These are phyloP conservation scores for Phylloporus sp. DNA, from an alignment of 768 basidiomycete species.

Conservation along the genomic window DNA sequence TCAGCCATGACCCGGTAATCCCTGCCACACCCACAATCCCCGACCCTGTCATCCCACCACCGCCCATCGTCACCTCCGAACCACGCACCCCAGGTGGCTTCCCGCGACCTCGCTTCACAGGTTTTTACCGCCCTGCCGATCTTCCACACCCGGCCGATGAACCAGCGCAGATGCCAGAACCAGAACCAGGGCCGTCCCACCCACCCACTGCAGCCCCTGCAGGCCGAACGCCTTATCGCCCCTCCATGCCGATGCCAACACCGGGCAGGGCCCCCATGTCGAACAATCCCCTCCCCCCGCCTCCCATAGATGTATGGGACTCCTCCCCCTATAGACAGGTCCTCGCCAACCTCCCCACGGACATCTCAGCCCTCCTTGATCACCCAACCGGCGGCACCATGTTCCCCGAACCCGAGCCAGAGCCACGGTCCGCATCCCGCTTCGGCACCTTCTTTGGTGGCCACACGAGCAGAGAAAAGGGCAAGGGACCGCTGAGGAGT, in stretches of 20 bases:
- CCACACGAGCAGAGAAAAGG: constrained; percentile 30
- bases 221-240: constrained; percentile 9
- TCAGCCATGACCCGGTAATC: constrained; percentile 5
- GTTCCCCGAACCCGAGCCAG: constrained; percentile 4
- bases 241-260: constrained; percentile 4
- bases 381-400: constrained; percentile 1
- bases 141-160: constrained; percentile 1
- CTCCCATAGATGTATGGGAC: constrained; percentile 59
- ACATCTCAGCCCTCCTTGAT: constrained; percentile 25
- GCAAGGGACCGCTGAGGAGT: constrained; percentile 36
- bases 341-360: constrained; percentile 46
- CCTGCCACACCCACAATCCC: constrained; percentile 13
- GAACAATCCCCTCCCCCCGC: constrained; percentile 59
- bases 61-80: constrained; percentile 13
- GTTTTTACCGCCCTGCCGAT: constrained; percentile 24
- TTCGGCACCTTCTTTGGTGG: constrained; percentile 20
- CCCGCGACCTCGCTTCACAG: constrained; percentile 24
- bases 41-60: constrained; percentile 21
- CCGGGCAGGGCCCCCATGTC: background rate
- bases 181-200: background rate
- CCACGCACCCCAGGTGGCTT: constrained; percentile 9
- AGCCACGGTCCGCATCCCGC: constrained; percentile 21
- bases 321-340: constrained; percentile 54
- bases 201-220: constrained; percentile 5
- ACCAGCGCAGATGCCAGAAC: constrained; percentile 1